phyloP scores from a whole-genome alignment of 768 basidiomycete genomes.

The Phanerochaete carnosa region DNA sequence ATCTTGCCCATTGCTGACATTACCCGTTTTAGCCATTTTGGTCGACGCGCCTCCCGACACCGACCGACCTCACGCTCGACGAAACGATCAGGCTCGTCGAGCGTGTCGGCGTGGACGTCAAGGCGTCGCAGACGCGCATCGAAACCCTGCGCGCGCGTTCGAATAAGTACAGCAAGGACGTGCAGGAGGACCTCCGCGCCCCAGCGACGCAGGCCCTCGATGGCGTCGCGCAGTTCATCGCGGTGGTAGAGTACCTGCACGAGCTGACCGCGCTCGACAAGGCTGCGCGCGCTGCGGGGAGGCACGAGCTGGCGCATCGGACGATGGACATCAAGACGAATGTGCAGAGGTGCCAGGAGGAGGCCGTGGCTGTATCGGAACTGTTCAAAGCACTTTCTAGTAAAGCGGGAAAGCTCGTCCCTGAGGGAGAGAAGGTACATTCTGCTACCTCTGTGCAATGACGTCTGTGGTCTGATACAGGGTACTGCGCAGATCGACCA shows the following conservation, averaged over 20 bases:
- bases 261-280: neutral
- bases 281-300: neutral
- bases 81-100: neutral
- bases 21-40: neutral
- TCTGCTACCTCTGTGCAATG: no score
- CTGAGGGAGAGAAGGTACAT: neutral
- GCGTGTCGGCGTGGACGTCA: neutral
- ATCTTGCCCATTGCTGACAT: neutral
- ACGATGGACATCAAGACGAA: neutral
- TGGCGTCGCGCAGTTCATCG: neutral
- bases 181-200: neutral
- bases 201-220: neutral
- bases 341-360: neutral
- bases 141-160: neutral
- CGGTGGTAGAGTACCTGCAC: constrained; percentile 1
- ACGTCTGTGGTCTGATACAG: neutral
- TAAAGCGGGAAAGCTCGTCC: neutral
- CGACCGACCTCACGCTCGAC: neutral
- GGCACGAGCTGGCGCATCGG: neutral
- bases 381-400: neutral
- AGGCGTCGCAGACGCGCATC: neutral
- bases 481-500: neutral
- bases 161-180: neutral
- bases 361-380: neutral
- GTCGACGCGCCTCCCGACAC: neutral